Conservation (phyloP, 257 asterid species). For the Plectranthus barbatus region DNA sequence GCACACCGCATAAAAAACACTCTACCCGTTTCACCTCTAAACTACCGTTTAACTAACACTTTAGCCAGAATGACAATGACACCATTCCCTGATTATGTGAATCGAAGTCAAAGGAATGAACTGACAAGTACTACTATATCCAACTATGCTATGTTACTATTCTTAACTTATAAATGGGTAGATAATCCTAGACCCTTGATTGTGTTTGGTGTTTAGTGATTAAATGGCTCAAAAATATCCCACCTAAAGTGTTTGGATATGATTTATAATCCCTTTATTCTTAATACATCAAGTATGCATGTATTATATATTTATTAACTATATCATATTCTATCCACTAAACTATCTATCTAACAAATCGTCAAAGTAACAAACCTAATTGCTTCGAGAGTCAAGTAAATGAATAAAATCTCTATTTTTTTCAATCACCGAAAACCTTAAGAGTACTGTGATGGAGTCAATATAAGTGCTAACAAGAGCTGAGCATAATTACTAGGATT, state of each 20-base stretch:
- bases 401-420: background rate
- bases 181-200: background rate
- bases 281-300: background rate
- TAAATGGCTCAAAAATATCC: background rate
- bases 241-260: background rate
- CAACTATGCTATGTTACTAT: no score
- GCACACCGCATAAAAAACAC: background rate
- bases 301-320: no score
- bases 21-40: background rate
- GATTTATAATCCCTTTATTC: no score
- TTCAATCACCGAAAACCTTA: background rate
- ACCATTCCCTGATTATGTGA: background rate
- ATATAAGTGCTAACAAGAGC: background rate
- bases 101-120: background rate
- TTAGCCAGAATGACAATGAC: background rate
- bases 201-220: background rate
- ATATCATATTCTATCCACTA: background rate
- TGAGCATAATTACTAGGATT: no score
- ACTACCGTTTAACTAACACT: background rate
- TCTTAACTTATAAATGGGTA: background rate
- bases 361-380: background rate
- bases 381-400: background rate
- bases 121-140: background rate
- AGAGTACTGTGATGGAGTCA: background rate
- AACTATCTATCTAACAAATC: no score